Conservation (phyloP, 2,329 filamentous ascomycete species). For the Fusarium setosum region DNA sequence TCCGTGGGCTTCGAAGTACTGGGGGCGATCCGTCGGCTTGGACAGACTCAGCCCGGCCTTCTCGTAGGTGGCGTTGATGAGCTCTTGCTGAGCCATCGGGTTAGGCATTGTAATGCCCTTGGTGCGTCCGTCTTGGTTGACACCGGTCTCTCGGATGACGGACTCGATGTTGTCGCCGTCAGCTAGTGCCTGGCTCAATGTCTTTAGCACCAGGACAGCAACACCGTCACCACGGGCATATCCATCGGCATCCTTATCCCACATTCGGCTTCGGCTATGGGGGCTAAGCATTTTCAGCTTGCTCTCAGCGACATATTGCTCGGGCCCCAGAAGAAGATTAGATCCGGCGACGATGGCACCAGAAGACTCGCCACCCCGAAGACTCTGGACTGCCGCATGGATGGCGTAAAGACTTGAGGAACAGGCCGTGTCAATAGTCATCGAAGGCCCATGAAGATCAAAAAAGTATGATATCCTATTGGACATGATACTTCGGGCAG, state of each 20-base stretch:
- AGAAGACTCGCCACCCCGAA: conserved; percentile 41
- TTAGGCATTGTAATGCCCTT: conserved; percentile 60
- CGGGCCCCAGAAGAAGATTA: conserved; percentile 34
- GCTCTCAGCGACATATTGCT: conserved; percentile 19
- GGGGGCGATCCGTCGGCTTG: conserved; percentile 46
- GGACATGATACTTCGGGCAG: neutral
- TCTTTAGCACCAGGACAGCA: conserved; percentile 59
- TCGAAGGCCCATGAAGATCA: conserved; percentile 41
- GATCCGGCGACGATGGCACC: conserved; percentile 35
- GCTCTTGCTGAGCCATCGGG: conserved; percentile 51
- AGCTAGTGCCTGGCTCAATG: conserved; percentile 54
- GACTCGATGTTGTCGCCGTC: conserved; percentile 42
- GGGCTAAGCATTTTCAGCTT: conserved; percentile 29
- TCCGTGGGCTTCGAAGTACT: conserved; percentile 58
- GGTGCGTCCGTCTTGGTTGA: conserved; percentile 34
- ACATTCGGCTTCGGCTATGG: conserved; percentile 49
- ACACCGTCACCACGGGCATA: conserved; percentile 63
- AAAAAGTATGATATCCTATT: conserved; percentile 1
- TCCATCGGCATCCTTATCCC: conserved; percentile 56
- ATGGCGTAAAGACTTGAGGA: conserved; percentile 38
- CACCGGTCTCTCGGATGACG: conserved; percentile 16
- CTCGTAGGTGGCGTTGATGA: conserved; percentile 53
- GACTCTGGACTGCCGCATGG: conserved; percentile 31
- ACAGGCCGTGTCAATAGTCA: conserved; percentile 49
- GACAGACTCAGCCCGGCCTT: conserved; percentile 50